Evolutionary conservation across 1,139 yeast species (phyloP).

Genomic region (Suhomyces kunorum): DNA sequence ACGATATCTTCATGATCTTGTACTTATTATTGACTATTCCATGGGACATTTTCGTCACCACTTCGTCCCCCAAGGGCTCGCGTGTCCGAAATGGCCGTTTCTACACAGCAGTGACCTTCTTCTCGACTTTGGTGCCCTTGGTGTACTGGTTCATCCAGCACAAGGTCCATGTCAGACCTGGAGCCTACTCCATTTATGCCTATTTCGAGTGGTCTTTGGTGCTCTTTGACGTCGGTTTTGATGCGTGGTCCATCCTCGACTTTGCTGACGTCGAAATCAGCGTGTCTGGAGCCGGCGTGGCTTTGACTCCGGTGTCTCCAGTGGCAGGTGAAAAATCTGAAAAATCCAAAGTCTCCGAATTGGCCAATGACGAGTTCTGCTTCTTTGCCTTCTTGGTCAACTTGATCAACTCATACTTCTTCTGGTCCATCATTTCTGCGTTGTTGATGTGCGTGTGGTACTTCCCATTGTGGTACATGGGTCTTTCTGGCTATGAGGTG

Average conservation of each 20-base stretch:
- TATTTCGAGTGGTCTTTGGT: slow-evolving; percentile 93
- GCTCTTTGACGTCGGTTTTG: slow-evolving; percentile 79
- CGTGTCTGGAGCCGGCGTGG: slow-evolving; percentile 26
- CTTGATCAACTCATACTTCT: slow-evolving; percentile 61
- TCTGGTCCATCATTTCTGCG: slow-evolving; percentile 84
- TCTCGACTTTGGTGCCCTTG: slow-evolving; percentile 72
- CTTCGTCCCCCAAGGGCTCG: slow-evolving; percentile 52
- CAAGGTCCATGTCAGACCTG: slow-evolving; percentile 81
- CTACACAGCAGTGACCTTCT: slow-evolving; percentile 60
- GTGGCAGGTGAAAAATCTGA: neutral
- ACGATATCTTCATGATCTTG: slow-evolving; percentile 90
- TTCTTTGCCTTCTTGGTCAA: slow-evolving; percentile 47
- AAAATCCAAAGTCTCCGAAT: neutral
- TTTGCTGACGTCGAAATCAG: slow-evolving; percentile 57
- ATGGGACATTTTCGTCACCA: slow-evolving; percentile 73
- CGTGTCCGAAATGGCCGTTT: slow-evolving; percentile 54
- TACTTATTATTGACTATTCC: slow-evolving; percentile 89
- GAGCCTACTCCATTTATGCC: slow-evolving; percentile 95
- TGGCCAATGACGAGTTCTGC: slow-evolving; percentile 31
- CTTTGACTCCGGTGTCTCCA: slow-evolving; percentile 9
- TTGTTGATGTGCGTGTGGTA: slow-evolving; percentile 89
- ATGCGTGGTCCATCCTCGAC: slow-evolving; percentile 74
- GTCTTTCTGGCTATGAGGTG: slow-evolving; percentile 91
- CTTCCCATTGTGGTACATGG: slow-evolving; percentile 98
- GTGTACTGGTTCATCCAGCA: slow-evolving; percentile 90